These are phyloP conservation scores for Picochlorum sp. DNA, from an alignment of 139 green algal genomes.

Conservation along the genomic window DNA sequence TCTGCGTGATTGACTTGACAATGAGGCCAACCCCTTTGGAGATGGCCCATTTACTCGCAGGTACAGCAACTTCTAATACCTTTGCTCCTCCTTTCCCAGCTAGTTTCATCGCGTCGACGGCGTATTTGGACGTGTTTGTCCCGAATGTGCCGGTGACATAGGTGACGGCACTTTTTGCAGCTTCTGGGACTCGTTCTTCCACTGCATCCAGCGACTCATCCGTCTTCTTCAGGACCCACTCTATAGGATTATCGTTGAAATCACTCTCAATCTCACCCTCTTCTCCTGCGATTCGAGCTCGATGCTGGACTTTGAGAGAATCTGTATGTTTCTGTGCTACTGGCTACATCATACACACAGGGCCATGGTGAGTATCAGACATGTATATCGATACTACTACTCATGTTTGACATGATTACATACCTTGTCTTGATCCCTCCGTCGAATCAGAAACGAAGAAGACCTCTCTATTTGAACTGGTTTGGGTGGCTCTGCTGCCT, in stretches of 20 bases:
- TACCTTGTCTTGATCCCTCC: neutral
- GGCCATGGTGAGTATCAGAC: neutral
- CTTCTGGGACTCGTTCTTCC: constrained; percentile 20
- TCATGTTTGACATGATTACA: neutral
- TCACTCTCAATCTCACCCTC: neutral
- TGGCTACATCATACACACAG: neutral
- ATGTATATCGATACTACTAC: neutral
- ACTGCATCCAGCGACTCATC: constrained; percentile 32
- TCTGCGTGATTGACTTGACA: neutral
- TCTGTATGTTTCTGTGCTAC: neutral
- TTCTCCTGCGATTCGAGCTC: neutral
- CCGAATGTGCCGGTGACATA: constrained; percentile 21
- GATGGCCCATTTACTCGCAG: constrained; percentile 33
- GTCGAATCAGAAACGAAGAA: neutral
- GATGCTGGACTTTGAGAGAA: neutral
- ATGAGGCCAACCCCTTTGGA: constrained; percentile 26
- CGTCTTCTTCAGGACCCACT: constrained; percentile 31
- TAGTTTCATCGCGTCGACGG: constrained; percentile 18
- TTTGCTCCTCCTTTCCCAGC: constrained; percentile 23
- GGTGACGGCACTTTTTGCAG: constrained; percentile 13
- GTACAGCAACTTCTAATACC: constrained; percentile 26
- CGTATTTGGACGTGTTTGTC: constrained; percentile 14
- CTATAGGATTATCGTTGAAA: constrained; percentile 24
- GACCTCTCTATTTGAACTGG: constrained; percentile 2
- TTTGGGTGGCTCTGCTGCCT: constrained; percentile 14